phyloP scores from a whole-genome alignment of 2,329 filamentous ascomycete species.

The Akanthomyces uredinophilus region DNA sequence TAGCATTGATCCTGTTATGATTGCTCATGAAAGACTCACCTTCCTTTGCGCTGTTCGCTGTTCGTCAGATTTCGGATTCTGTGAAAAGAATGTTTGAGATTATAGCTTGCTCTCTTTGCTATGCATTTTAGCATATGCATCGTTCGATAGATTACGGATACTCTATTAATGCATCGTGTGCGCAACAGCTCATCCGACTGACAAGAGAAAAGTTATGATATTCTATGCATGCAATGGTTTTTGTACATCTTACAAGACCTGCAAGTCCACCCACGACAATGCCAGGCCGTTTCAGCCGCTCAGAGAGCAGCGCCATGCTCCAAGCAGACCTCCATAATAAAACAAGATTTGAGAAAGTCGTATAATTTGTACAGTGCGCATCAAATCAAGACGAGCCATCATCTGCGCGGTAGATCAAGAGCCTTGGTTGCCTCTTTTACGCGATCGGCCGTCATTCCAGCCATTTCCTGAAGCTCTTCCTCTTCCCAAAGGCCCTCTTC shows the following conservation, averaged over 20 bases:
- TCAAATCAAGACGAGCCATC: neutral
- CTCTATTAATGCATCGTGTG: neutral
- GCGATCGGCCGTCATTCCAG: conserved; percentile 29
- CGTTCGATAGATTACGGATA: neutral
- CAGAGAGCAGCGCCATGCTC: neutral
- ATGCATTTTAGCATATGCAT: neutral
- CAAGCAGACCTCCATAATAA: conserved; percentile 21
- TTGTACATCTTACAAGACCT: conserved; percentile 3
- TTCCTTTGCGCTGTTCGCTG: neutral
- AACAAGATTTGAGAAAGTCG: conserved; percentile 9
- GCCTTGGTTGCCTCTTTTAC: conserved; percentile 18
- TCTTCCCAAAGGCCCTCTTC: conserved; percentile 56
- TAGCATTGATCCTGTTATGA: neutral
- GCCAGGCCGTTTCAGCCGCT: neutral
- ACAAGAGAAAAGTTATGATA: conserved; percentile 6
- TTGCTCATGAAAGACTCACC: neutral
- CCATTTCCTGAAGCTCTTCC: conserved; percentile 44
- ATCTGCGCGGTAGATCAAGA: conserved; percentile 3
- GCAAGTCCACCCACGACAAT: neutral
- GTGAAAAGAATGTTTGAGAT: neutral
- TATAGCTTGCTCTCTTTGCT: neutral
- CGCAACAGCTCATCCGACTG: neutral
- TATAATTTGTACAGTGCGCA: conserved; percentile 8
- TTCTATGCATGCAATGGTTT: conserved; percentile 12
- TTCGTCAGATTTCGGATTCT: neutral